Base-by-base conservation (phyloP, 768 basidiomycete species). In the Phlebiopsis flavidoalba region DNA sequence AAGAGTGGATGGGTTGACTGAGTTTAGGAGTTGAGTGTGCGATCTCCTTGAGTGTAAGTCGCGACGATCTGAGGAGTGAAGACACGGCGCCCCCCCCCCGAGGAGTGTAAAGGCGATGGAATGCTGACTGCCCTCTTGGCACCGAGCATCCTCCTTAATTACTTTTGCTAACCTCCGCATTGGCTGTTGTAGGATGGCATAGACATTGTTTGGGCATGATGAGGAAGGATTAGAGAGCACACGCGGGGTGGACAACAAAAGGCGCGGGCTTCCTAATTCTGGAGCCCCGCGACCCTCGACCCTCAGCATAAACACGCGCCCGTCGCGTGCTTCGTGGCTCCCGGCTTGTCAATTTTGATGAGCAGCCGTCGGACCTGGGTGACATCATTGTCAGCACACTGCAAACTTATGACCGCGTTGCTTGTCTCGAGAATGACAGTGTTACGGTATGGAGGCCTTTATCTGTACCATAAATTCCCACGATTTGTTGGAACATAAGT, bases 301-400 rank as follows among this genome's bases (percentile, higher is more conserved):
- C 58, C 62, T 56, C 65, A 65, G 65, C 59, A 4, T 26, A 43
- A n/a, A n/a, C n/a, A 11, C 57, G 55, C 58, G 58, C 58, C 54
- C 54, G 22, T 37, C 54, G n/a, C 37, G 24, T 55, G 58, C 47
- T 31, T 33, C 58, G 12, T 43, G 17, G 17, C 12, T 12, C n/a
- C n/a, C n/a, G 40, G 17, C 40, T 43, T 43, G 40, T 43, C 40
- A 43, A 17, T 12, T 12, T 3, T 43, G 17, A 43, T 43, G 40
- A 12, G 40, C 17, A 17, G 17, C 8, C 12, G 40, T 12, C 17
- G 40, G 40, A 17, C 40, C 40, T 43, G 40, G 2, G 40, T 43
- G 11, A 17, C 11, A 17, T 43, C 40, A 17, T 43, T 17, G 40
- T 43, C 3, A 43, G 40, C 40, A 43, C 2, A 43, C 40, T 17